These are phyloP conservation scores for Sphagnum magellanicum DNA, from an alignment of 228 moss, liverwort and hornwort species.

Conservation along the genomic window DNA sequence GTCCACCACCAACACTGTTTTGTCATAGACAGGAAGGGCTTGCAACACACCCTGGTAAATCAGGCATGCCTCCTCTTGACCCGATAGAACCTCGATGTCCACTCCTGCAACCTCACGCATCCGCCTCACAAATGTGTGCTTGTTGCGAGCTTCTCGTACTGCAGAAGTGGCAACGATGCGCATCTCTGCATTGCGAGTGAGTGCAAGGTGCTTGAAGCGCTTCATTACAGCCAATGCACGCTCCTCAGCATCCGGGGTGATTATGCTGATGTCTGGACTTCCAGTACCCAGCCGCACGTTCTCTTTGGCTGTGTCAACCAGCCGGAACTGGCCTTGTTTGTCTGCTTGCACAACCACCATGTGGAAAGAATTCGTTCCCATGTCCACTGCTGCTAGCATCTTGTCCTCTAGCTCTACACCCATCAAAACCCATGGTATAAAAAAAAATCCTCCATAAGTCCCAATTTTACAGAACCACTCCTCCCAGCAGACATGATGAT, in stretches of 20 bases:
- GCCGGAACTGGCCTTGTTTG: conserved; percentile 45
- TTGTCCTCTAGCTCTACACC: conserved; percentile 16
- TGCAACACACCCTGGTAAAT: conserved; percentile 56
- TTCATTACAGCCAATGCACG: conserved; percentile 49
- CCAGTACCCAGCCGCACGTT: conserved; percentile 58
- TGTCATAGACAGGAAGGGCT: conserved; percentile 52
- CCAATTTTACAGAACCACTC: no score
- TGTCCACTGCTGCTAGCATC: conserved; percentile 59
- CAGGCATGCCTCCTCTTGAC: conserved; percentile 48
- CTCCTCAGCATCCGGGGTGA: conserved; percentile 39
- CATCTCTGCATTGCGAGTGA: conserved; percentile 45
- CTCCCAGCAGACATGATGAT: no score
- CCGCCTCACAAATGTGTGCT: conserved; percentile 35
- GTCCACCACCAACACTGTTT: conserved; percentile 52
- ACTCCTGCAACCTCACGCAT: conserved; percentile 36
- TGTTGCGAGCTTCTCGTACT: conserved; percentile 52
- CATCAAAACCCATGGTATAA: no score
- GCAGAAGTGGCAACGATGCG: conserved; percentile 59
- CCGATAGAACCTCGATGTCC: conserved; percentile 49
- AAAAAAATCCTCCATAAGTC: no score
- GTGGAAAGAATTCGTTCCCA: conserved; percentile 64
- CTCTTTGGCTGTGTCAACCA: conserved; percentile 58
- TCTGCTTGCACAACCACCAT: conserved; percentile 69
- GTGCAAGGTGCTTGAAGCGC: conserved; percentile 44
- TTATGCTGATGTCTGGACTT: conserved; percentile 42